phyloP scores from a whole-genome alignment of 352 stramenopile species.

The Pythium phragmiticola region DNA sequence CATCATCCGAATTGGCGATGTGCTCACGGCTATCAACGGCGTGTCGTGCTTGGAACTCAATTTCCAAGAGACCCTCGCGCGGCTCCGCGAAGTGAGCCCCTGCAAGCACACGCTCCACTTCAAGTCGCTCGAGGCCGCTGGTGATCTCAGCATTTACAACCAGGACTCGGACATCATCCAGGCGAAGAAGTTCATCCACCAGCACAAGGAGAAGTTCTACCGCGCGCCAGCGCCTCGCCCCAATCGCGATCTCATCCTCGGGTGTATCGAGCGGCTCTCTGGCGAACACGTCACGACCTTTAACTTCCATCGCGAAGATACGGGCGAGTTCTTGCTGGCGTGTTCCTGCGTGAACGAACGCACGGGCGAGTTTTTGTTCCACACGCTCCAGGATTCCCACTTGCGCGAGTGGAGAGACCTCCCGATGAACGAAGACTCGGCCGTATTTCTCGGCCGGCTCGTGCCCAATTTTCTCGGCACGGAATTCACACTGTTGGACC shows the following conservation, averaged over 20 bases:
- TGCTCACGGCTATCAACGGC: slow-evolving; percentile 74
- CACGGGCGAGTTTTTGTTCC: slow-evolving; percentile 76
- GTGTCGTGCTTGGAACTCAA: slow-evolving; percentile 66
- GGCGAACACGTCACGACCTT: slow-evolving; percentile 83
- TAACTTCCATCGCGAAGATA: slow-evolving; percentile 83
- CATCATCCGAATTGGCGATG: slow-evolving; percentile 63
- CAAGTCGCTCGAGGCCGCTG: slow-evolving; percentile 62
- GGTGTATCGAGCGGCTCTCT: slow-evolving; percentile 66
- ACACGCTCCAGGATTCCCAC: slow-evolving; percentile 79
- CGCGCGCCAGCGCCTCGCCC: slow-evolving; percentile 16
- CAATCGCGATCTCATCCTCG: slow-evolving; percentile 46
- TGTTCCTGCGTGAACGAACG: slow-evolving; percentile 69
- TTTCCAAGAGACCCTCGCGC: slow-evolving; percentile 56
- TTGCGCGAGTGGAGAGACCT: slow-evolving; percentile 68
- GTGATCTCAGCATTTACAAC: slow-evolving; percentile 66
- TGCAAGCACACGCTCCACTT: slow-evolving; percentile 66
- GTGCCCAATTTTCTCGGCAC: slow-evolving; percentile 80
- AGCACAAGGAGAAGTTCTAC: slow-evolving; percentile 81
- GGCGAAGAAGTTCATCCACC: slow-evolving; percentile 71
- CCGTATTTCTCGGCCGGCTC: slow-evolving; percentile 79
- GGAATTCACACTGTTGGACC: slow-evolving; percentile 82
- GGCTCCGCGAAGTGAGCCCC: slow-evolving; percentile 41
- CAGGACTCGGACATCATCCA: slow-evolving; percentile 60
- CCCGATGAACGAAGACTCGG: slow-evolving; percentile 72
- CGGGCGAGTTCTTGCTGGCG: slow-evolving; percentile 72